Percentiles rank a stretch among this genome's conserved stretches.
These are phyloP conservation scores for Ganoderma lingzhi DNA, from an alignment of 1,284 basidiomycete species.

Conservation along the genomic window DNA sequence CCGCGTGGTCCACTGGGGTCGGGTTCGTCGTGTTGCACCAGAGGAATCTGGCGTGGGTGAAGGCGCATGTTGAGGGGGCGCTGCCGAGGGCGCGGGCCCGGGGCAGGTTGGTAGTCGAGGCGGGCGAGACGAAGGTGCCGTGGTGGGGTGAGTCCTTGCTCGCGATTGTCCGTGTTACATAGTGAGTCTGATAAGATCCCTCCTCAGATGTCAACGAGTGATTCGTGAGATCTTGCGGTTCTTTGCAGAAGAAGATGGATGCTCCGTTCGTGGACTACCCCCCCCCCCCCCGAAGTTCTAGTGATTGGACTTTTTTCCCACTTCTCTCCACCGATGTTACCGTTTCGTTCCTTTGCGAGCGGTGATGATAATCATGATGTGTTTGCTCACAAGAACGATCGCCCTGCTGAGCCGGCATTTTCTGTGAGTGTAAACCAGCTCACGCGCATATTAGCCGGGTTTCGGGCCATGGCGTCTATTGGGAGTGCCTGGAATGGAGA, in stretches of 20 bases:
- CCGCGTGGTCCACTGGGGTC: not conserved
- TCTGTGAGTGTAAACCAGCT: too few relatives aligned
- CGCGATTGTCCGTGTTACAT: not conserved
- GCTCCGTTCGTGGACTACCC: not conserved
- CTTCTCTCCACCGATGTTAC: not conserved
- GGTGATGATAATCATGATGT: not conserved
- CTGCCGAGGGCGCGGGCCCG: not conserved
- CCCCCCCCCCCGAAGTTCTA: too few relatives aligned
- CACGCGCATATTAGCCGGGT: too few relatives aligned
- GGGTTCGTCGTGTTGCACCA: not conserved
- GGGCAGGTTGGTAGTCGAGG: not conserved
- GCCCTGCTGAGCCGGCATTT: too few relatives aligned
- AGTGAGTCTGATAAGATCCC: not conserved
- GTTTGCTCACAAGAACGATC: not conserved
- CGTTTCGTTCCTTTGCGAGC: not conserved
- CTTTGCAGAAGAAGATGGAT: not conserved
- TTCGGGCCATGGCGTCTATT: not conserved
- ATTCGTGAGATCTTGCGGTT: not conserved
- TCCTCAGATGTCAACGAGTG: not conserved
- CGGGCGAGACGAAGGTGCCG: not conserved
- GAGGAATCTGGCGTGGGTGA: not conserved
- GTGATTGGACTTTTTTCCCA: not conserved
- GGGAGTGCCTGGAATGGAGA: not conserved
- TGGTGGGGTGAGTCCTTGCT: conserved; percentile 8
- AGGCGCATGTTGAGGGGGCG: not conserved